phyloP scores from a whole-genome alignment of 805 yeast species.

The Nakazawaea peltata region DNA sequence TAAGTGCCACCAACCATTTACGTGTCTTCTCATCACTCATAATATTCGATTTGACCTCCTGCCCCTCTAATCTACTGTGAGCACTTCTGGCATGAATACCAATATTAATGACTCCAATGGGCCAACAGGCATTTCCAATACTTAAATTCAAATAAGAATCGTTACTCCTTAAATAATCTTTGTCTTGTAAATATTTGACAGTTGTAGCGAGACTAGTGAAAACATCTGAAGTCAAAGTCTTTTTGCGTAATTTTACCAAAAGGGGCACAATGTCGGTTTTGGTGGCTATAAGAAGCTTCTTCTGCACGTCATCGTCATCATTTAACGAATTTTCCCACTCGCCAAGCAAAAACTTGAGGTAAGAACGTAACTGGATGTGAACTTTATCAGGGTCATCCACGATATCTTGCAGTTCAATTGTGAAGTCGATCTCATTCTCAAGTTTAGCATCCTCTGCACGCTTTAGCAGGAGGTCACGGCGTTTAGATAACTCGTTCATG shows the following conservation, averaged over 20 bases:
- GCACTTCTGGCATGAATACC: constrained; percentile 75
- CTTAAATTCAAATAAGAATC: constrained; percentile 69
- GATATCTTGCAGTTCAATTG: constrained; percentile 25
- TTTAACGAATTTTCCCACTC: constrained; percentile 24
- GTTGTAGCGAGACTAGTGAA: constrained; percentile 53
- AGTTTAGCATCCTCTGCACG: too few species aligned
- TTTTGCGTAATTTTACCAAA: constrained; percentile 44
- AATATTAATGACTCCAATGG: constrained; percentile 73
- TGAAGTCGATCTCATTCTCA: constrained; percentile 17
- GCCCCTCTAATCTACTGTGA: constrained; percentile 47
- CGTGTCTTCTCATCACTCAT: constrained; percentile 73
- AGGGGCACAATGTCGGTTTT: constrained; percentile 41
- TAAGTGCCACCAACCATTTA: constrained; percentile 68
- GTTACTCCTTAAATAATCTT: constrained; percentile 43
- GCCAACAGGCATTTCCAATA: constrained; percentile 90
- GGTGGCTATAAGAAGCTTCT: constrained; percentile 33
- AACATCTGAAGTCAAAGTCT: constrained; percentile 28
- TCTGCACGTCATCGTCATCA: constrained; percentile 4
- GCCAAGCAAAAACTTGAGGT: constrained; percentile 31
- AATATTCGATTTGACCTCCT: constrained; percentile 50
- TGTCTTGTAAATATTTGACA: constrained; percentile 48
- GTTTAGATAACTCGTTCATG: too few species aligned
- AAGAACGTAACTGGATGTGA: constrained; percentile 35
- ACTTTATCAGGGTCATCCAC: constrained; percentile 23
- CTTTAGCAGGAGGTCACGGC: too few species aligned